These are phyloP conservation scores for Truncatella angustata DNA, from an alignment of 2,329 filamentous ascomycete species.

Conservation along the genomic window DNA sequence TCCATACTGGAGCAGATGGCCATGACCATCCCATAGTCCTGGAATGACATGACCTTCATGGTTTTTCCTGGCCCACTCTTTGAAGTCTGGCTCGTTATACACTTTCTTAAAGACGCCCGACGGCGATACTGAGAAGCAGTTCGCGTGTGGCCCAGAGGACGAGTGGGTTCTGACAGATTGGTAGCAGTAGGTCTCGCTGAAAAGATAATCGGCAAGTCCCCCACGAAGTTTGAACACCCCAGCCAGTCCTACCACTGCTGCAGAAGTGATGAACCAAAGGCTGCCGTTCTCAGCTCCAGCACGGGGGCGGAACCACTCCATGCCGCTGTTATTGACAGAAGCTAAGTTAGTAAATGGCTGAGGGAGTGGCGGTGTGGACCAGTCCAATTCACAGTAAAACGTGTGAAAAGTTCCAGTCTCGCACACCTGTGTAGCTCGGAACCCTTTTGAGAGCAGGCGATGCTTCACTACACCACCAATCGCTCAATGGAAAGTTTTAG, in stretches of 20 bases:
- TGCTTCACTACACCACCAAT: too few species aligned
- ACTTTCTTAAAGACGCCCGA: conserved; percentile 51
- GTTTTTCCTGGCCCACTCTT: conserved; percentile 26
- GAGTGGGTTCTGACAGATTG: conserved; percentile 42
- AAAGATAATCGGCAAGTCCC: conserved; percentile 18
- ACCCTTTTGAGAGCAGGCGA: too few species aligned
- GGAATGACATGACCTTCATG: conserved; percentile 58
- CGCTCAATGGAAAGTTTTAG: too few species aligned
- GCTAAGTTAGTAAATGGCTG: too few species aligned
- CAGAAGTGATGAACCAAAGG: conserved; percentile 19
- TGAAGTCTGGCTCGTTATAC: conserved; percentile 33
- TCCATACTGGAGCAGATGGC: conserved; percentile 64
- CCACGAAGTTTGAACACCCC: conserved; percentile 22
- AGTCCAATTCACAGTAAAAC: too few species aligned
- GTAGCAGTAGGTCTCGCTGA: conserved; percentile 40
- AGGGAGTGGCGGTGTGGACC: neutral
- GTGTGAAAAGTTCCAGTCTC: too few species aligned
- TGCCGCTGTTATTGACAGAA: conserved; percentile 5
- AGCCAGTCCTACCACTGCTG: conserved; percentile 19
- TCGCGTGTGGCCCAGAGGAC: conserved; percentile 33
- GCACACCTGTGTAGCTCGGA: too few species aligned
- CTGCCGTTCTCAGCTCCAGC: conserved; percentile 15
- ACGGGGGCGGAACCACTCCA: conserved; percentile 20
- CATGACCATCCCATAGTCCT: conserved; percentile 70
- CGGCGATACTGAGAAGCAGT: conserved; percentile 54